Evolutionary conservation across 805 yeast genomes (phyloP).

Genomic region (Lipomyces spencermartinsiae): DNA sequence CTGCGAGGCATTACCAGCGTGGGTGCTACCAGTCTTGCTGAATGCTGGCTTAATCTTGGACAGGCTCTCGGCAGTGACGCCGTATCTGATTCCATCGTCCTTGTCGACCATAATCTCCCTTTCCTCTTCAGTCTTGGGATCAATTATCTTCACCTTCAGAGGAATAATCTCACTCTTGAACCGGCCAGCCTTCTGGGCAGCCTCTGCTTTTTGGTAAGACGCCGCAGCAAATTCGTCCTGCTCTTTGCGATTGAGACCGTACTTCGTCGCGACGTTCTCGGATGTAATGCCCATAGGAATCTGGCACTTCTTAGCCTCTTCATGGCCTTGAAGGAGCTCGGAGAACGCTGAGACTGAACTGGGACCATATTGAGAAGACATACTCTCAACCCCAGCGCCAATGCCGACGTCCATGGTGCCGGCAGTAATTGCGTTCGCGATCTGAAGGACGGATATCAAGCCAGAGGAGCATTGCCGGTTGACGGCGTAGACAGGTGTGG

Average conservation of each 20-base stretch:
- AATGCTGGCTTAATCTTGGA: constrained; percentile 86
- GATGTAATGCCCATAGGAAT: constrained; percentile 97
- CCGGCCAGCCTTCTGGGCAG: constrained; percentile 71
- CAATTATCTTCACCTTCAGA: constrained; percentile 63
- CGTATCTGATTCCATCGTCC: constrained; percentile 90
- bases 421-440: constrained; percentile 82
- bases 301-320: constrained; percentile 64
- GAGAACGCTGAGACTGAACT: constrained; percentile 60
- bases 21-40: constrained; percentile 80
- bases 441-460: constrained; percentile 84
- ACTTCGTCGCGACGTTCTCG: constrained; percentile 83
- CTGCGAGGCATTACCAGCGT: constrained; percentile 97
- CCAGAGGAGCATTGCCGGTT: constrained; percentile 98
- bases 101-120: constrained; percentile 59
- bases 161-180: constrained; percentile 92
- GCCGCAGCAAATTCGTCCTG: constrained; percentile 91
- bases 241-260: constrained; percentile 64
- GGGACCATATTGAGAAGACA: constrained; percentile 58
- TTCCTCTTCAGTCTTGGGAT: constrained; percentile 64
- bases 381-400: constrained; percentile 92
- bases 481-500: constrained; percentile 78
- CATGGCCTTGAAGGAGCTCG: constrained; percentile 50
- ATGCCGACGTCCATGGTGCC: constrained; percentile 93
- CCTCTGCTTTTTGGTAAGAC: constrained; percentile 84
- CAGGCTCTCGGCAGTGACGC: constrained; percentile 79